phyloP scores from a whole-genome alignment of 129 eudicot genomes.

The Saussurea involucrata region DNA sequence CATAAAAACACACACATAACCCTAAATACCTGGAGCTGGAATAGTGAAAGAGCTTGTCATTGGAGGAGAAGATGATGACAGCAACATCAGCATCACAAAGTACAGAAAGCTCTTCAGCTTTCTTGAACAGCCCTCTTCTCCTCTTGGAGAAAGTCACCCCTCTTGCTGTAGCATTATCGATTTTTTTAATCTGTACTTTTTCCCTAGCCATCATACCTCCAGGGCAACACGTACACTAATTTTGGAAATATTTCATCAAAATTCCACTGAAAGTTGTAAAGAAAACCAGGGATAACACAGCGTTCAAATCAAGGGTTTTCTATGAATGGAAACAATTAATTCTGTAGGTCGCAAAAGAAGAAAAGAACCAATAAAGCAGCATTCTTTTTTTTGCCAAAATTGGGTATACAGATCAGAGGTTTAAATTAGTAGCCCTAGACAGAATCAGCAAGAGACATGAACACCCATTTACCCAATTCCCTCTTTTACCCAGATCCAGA shows the following conservation, averaged over 20 bases:
- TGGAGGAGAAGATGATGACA: constrained; percentile 67
- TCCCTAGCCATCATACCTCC: constrained; percentile 58
- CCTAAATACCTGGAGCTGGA: constrained; percentile 75
- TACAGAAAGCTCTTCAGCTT: constrained; percentile 88
- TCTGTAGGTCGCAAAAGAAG: constrained; percentile 20
- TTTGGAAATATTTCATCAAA: constrained; percentile 18
- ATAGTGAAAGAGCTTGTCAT: constrained; percentile 79
- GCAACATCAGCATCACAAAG: constrained; percentile 93
- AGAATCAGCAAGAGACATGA: constrained; percentile 5
- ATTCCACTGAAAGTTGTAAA: constrained; percentile 16
- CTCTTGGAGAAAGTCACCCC: constrained; percentile 90
- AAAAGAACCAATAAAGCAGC: constrained; percentile 19
- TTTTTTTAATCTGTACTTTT: constrained; percentile 76
- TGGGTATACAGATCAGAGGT: constrained; percentile 22
- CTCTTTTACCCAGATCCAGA: constrained; percentile 37
- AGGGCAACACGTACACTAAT: constrained; percentile 12
- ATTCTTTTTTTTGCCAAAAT: constrained; percentile 46
- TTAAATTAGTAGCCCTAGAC: constrained; percentile 29
- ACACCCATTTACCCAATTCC: constrained; percentile 27
- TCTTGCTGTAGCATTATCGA: constrained; percentile 79
- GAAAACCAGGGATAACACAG: constrained; percentile 37
- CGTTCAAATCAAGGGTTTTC: constrained; percentile 33
- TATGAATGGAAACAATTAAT: constrained; percentile 22
- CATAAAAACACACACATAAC: constrained; percentile 23
- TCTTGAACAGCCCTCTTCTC: constrained; percentile 89